phyloP scores from a whole-genome alignment of 257 asterid genomes.

The Petrea volubilis region DNA sequence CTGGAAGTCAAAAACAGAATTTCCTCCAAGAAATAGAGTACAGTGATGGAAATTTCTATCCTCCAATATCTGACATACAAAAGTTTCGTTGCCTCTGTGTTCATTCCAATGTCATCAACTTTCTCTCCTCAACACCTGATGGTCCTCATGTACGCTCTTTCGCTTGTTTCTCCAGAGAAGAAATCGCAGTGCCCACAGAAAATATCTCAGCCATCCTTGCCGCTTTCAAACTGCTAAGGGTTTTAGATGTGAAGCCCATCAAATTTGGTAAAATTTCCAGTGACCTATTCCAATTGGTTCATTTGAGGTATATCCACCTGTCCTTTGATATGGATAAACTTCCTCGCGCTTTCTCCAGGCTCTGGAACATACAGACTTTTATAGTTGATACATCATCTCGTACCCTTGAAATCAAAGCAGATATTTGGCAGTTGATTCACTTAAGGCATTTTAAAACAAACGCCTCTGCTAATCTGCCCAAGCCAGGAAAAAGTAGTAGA shows the following conservation, averaged over 20 bases:
- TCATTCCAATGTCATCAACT: conserved; percentile 23
- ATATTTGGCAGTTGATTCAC: conserved; percentile 38
- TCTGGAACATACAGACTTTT: conserved; percentile 47
- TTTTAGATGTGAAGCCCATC: conserved; percentile 31
- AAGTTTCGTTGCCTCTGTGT: conserved; percentile 31
- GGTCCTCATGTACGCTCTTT: conserved; percentile 37
- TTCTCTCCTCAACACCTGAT: conserved; percentile 13
- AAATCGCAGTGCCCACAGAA: conserved; percentile 21
- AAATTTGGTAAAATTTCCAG: conserved; percentile 21
- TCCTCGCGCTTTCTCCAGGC: conserved; percentile 19
- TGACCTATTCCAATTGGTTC: conserved; percentile 27
- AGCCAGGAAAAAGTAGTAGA: conserved; percentile 2
- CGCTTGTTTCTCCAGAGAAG: conserved; percentile 24
- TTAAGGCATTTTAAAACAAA: conserved; percentile 45
- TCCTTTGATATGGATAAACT: conserved; percentile 19
- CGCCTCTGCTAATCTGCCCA: conserved; percentile 33
- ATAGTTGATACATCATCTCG: conserved; percentile 28
- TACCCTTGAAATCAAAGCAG: conserved; percentile 29
- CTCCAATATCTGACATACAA: neutral
- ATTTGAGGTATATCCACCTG: neutral
- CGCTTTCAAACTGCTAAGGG: conserved; percentile 34
- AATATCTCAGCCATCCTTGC: conserved; percentile 19
- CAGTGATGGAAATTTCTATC: conserved; percentile 8
- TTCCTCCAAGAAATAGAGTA: conserved; percentile 28
- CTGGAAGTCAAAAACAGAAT: conserved; percentile 16